Base-by-base conservation (phyloP, 2,329 filamentous ascomycete species). In the Paraconiothyrium sp. region DNA sequence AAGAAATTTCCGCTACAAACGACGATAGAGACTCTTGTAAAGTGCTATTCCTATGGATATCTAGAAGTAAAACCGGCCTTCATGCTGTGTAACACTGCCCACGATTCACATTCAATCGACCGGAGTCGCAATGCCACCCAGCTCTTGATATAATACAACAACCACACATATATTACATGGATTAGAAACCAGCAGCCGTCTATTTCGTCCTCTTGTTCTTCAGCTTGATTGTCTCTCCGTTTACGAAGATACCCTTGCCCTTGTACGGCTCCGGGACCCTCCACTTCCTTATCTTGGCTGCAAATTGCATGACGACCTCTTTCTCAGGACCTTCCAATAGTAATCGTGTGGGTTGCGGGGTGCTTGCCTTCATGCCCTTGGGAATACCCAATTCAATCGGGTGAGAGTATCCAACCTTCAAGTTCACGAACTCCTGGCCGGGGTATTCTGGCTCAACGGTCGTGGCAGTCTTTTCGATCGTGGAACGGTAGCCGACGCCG, bases 191-290 rank as follows among this genome's bases (percentile, higher is more conserved):
- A 48, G 47, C 47, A 16, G 13, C 4, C 30, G 8, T 22, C n/a
- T 54, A 84, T 71, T 84, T 84, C 71, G 84, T 84, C 78, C 84
- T 84, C 90, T 97, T 99, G 75, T 92, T 91, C 90, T 99, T 99
- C 81, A 99, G 80, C 86, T 91, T 97, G 83, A 99, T 97, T 34
- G 93, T 97, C 86, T 99, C 93, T 66, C 94, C 93, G 76, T 98
- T 96, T 72, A 99, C 90, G 78, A 98, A 99, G 72, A 99, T 97
- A 72, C 95, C 95, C 88, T 99, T 98, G 69, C 95, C 95, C 88
- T 99, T 99, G 82, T 99, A 99, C 67, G 95, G 95, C 83, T 99
- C 95, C 34, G 95, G 95, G 67, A 87, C 87, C 76, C 95, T 90
- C 94, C 94, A 98, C 80, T 84, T 87, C 71, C 93, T 86, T 69